Base-by-base conservation (phyloP, 805 yeast genomes). In the Ogataea wickerhamii region DNA sequence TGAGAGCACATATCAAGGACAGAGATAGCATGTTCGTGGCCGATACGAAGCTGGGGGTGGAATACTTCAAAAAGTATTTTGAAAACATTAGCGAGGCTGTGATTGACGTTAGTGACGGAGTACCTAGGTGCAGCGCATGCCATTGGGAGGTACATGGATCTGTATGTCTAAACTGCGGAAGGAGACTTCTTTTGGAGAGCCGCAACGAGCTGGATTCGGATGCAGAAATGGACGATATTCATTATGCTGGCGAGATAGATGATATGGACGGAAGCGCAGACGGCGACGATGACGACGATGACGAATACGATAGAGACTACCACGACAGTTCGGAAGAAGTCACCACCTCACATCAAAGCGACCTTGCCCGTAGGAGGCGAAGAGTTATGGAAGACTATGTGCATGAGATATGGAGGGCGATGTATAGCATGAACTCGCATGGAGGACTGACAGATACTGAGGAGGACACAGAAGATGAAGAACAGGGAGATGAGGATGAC, bases 91-190 rank as follows among this genome's bases (percentile, higher is more conserved):
- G 77, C 2, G 58, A 68, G 12, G 78, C 82, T 0, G 57, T 78
- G 3, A 64, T 80, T 1, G 88, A 81, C 50, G 65, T 64, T 20
- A 75, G 76, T 20, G 91, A 84, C 51, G 88, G 88, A 2, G 85
- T 83, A 7, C 76, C 83, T 0, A 61, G 91, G 38, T 84, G 93
- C 52, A 75, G 83, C 6, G 73, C 76, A 40, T 84, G 93, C 55
- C 87, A 80, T 51, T 84, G 91, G 91, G 91, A 84, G 51, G 78
- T 82, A 1, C 76, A 75, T 43, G 87, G 85, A 0, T 61, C 70
- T 3, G 66, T 60, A n/a, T 84, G 93, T 51, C 68, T 76, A 5
- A 82, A 83, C 51, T 84, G 93, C 58, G 82, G 82, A 4, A 62
- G 75, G 40, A 55, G 76, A 22, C 70, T 82, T 37, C 40, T 55